phyloP scores from a whole-genome alignment of 2,329 filamentous ascomycete species.

The Sporothrix schenckii region DNA sequence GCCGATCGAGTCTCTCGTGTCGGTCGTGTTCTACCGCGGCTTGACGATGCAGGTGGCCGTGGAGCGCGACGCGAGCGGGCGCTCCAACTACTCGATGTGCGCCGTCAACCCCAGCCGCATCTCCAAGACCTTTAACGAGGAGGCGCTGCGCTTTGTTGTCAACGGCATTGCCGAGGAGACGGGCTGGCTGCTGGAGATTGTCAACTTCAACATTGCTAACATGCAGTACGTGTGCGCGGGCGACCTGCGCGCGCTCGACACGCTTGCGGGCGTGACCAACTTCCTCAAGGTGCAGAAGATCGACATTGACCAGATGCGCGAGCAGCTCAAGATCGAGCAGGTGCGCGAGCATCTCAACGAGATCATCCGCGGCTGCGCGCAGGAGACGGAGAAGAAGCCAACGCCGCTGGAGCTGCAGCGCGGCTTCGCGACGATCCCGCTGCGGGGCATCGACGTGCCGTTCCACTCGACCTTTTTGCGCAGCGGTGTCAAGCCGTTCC shows the following conservation, averaged over 20 bases:
- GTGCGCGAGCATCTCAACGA: conserved; percentile 86
- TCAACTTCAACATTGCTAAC: conserved; percentile 88
- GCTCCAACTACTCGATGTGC: conserved; percentile 99
- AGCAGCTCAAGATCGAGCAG: conserved; percentile 82
- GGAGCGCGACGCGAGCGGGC: conserved; percentile 87
- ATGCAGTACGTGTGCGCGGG: conserved; percentile 75
- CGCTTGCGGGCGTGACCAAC: conserved; percentile 80
- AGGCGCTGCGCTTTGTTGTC: conserved; percentile 94
- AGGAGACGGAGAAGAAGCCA: conserved; percentile 86
- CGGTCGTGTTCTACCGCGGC: conserved; percentile 98
- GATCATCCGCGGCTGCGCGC: conserved; percentile 86
- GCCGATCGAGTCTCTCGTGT: conserved; percentile 98
- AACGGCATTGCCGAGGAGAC: conserved; percentile 94
- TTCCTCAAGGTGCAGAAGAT: conserved; percentile 96
- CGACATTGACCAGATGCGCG: conserved; percentile 90
- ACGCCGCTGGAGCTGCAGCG: conserved; percentile 86
- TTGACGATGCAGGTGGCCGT: conserved; percentile 99
- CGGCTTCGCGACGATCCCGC: conserved; percentile 94
- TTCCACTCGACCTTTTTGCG: conserved; percentile 99
- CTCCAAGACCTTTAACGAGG: conserved; percentile 98
- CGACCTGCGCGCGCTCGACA: conserved; percentile 71
- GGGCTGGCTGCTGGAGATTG: conserved; percentile 95
- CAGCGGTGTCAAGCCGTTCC: conserved; percentile 98
- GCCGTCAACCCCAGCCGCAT: conserved; percentile 98
- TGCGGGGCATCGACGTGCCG: conserved; percentile 95